Evolutionary conservation across 2,329 filamentous ascomycete species (phyloP), one percentile per base, ranked within the genome.

Genomic region (Cytospora chrysosperma): DNA sequence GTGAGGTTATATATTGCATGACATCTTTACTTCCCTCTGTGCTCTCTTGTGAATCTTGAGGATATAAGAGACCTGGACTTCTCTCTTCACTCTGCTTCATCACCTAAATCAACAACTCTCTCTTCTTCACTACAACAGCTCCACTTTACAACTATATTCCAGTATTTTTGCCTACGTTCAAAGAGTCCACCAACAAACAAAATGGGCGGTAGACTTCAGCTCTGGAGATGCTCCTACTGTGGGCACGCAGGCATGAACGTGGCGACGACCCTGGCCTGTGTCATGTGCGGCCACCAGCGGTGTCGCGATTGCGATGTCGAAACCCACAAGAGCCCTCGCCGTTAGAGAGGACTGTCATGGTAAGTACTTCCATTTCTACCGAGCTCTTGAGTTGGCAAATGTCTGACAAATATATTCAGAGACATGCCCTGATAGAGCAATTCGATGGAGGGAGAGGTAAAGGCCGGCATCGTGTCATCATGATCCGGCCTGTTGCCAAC

Each of bases 191-290:
- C 19, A 9, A 47, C 4, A 21, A 3, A 1, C 40, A 51, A 10
- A 0, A 54, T 56, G 62, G 34, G 34, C 19, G 17, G 4, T 9
- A 49, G 17, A 1, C 34, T 43, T 10, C 8, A 7, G 13, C 15
- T 40, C 12, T 64, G 62, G 62, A 34, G 1, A 0, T 64, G 62
- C 54, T 58, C 30, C 37, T 26, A 37, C 19, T 64, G 62, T 40
- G 27, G 47, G 0, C 37, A 49, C 27, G n/a, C 27, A 4, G 27
- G 40, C 12, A 61, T 61, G 62, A 58, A 64, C n/a, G 19, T 3
- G 8, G 3, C n/a, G 8, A 62, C 59, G 8, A 51, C 37, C 13
- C 24, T 19, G 21, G 1, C 4, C 1, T 64, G 62, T 40, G 4
- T 61, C 27, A n/a, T 5, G 5, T 64, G 62, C 8, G 47, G 54